A percentile compares a stretch with the other conserved stretches of the same genome.
Evolutionary conservation across 1,139 yeast genomes (phyloP).

Genomic region (Hemisphaericaspora xylofermentans): DNA sequence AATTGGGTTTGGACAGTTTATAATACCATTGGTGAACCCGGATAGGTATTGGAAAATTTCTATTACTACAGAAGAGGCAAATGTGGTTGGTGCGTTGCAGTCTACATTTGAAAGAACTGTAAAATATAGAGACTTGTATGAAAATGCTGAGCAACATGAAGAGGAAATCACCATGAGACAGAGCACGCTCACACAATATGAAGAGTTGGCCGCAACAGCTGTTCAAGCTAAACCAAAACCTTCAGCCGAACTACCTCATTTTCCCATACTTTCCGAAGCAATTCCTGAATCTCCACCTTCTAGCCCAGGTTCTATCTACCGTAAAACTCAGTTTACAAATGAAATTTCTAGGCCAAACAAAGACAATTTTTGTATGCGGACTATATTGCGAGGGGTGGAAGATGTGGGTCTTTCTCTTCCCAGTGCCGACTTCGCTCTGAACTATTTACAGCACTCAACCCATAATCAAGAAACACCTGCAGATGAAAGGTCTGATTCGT

Average conservation of each 20-base stretch:
- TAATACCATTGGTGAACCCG: constrained; percentile 67
- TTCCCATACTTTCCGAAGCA: constrained; percentile 16
- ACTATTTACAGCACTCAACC: not conserved
- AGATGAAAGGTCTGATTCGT: constrained; percentile 28
- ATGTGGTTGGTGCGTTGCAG: constrained; percentile 37
- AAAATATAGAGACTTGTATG: constrained; percentile 44
- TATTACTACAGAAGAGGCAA: constrained; percentile 37
- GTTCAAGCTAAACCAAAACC: constrained; percentile 4
- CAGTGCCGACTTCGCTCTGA: not conserved
- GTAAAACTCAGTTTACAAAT: not conserved
- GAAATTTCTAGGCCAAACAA: constrained; percentile 29
- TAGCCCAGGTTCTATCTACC: constrained; percentile 25
- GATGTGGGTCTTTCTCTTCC: not conserved
- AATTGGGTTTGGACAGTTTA: constrained; percentile 51
- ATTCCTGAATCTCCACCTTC: constrained; percentile 51
- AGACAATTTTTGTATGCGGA: not conserved
- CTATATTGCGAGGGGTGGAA: not conserved
- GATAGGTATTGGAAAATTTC: constrained; percentile 70
- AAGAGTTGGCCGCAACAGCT: not conserved
- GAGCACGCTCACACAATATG: not conserved
- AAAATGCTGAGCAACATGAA: constrained; percentile 6
- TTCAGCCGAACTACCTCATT: not conserved
- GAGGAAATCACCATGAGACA: not conserved
- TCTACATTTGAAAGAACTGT: constrained; percentile 40
- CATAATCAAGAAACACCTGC: not conserved